Conservation (phyloP, 306 rosid genomes). For the Rubus parviflorus region DNA sequence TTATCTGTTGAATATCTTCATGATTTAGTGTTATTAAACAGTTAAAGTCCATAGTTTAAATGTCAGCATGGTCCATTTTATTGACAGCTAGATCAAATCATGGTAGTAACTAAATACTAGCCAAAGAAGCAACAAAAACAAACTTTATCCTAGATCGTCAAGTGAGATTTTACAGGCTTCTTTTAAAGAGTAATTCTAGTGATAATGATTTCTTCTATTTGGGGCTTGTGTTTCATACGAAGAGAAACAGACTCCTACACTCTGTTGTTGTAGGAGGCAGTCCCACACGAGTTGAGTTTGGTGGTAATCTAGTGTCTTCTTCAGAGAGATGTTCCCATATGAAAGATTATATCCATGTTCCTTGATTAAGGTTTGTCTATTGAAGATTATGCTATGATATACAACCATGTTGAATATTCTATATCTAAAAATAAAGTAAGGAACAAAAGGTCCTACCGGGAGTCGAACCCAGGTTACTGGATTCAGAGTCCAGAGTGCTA, state of each 20-base stretch:
- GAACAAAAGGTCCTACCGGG: background rate
- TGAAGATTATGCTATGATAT: background rate
- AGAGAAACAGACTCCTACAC: slow-evolving; percentile 52
- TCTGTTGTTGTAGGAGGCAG: slow-evolving; percentile 82
- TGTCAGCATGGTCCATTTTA: background rate
- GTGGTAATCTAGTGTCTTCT: background rate
- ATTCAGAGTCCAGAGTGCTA: background rate
- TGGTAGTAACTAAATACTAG: background rate
- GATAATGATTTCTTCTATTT: slow-evolving; percentile 13
- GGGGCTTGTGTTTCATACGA: slow-evolving; percentile 14
- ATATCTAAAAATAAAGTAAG: no score
- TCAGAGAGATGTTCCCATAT: slow-evolving; percentile 60
- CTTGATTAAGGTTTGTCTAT: slow-evolving; percentile 64
- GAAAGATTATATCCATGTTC: slow-evolving; percentile 46
- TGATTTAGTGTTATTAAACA: background rate
- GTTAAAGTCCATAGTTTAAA: background rate
- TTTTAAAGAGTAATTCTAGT: background rate
- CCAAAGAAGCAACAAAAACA: no score
- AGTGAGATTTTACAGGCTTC: background rate
- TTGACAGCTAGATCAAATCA: background rate
- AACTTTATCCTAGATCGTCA: background rate
- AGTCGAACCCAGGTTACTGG: no score
- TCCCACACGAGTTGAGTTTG: background rate
- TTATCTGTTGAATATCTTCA: background rate
- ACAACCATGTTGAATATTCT: background rate